A percentile compares a stretch with the other conserved stretches of the same genome.
Conservation (phyloP, 2,329 filamentous ascomycete genomes). For the Botryotinia narcissicola region DNA sequence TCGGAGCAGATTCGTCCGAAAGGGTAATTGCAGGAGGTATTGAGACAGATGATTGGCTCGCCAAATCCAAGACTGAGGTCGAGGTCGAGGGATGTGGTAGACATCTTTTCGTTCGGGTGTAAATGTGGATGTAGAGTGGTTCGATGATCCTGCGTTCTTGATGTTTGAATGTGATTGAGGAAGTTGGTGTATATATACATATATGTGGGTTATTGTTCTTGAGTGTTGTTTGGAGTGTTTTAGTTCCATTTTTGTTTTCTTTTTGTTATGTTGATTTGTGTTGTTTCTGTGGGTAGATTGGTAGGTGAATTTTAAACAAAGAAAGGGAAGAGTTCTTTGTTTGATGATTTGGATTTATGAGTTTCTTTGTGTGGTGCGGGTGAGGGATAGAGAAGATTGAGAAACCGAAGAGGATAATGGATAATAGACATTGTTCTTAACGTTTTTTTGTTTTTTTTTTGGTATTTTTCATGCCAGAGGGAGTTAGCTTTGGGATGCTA, state of each 20-base stretch:
- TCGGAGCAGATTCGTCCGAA: conserved; percentile 21
- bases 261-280: neutral
- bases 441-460: neutral
- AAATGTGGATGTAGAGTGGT: neutral
- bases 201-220: neutral
- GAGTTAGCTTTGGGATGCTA: neutral
- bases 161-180: too few relatives aligned
- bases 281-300: neutral
- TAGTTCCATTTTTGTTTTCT: neutral
- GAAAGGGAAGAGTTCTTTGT: neutral
- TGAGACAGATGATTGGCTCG: conserved; percentile 24
- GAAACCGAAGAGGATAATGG: fast-evolving
- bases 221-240: neutral
- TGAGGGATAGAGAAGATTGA: neutral
- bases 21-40: conserved; percentile 23
- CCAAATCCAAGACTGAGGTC: neutral
- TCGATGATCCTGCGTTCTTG: neutral
- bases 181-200: neutral
- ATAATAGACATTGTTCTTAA: neutral
- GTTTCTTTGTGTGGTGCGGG: neutral
- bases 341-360: neutral
- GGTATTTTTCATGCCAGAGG: neutral
- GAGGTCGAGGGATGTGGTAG: neutral
- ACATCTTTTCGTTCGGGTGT: neutral
- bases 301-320: neutral